Evolutionary conservation across 371 early-diverging fungal species (phyloP), one percentile per base, ranked within the genome.

Genomic region (Mortierella polycephala): DNA sequence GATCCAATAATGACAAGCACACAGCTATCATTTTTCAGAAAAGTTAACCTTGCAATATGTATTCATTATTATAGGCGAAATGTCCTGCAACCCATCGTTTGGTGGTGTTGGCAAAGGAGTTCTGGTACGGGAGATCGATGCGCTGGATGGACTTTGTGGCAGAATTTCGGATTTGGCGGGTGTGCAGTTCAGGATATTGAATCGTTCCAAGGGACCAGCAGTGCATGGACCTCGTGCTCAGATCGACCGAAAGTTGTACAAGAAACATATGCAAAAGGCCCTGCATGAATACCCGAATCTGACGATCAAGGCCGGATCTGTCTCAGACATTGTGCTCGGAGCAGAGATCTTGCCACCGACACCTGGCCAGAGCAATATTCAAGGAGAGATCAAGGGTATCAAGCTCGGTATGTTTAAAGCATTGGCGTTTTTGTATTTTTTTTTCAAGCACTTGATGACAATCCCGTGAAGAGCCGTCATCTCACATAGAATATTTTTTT

Each of bases 51-150:
- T 44, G 6, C 30, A 30, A 30, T 30, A 30, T 30, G 30, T 30
- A 4, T 30, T 30, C 23, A 39, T 62, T 14, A n/a, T 20, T 39
- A 21, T 70, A 82, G 95, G 95, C 44, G 95, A 95, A 75, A 93
- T 95, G 94, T 93, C 94, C 6, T 95, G 95, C 74, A 95, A 95
- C 73, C 95, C 95, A 20, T 93, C 93, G 0, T 94, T 95, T 79
- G 95, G 95, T 49, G 95, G 95, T 13, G 89, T 95, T 1, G 95
- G 95, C 10, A 95, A 95, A 75, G 95, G 95, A 13, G 88, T 92
- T 6, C 82, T 95, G 16, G 91, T 95, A 16, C 82, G 90, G 64
- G 95, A 95, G 72, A 87, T 95, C 18, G 95, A 95, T 77, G 95
- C 95, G 3, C 77, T 95, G 74, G 95, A 94, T 70, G 95, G 95